These are phyloP conservation scores for Hamigera avellanea DNA, from an alignment of 495 filamentous ascomycete genomes.

Conservation along the genomic window DNA sequence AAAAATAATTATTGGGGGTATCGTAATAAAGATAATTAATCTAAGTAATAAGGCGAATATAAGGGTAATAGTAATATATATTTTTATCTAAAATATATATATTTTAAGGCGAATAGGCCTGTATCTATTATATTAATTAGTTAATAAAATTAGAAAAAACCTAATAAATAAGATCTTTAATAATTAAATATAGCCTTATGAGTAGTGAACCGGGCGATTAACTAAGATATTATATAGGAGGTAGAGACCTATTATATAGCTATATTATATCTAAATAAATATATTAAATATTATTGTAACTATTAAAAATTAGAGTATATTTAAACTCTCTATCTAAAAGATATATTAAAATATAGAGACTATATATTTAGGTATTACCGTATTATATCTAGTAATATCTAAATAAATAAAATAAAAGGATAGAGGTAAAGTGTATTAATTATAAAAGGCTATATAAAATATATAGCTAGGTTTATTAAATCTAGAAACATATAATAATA, in stretches of 20 bases:
- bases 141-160: constrained; percentile 1
- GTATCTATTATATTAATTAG: constrained; percentile 6
- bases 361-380: constrained; percentile 5
- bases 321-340: constrained; percentile 5
- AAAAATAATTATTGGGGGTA: constrained; percentile 6
- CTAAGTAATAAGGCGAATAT: not conserved
- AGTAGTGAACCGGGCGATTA: constrained; percentile 9
- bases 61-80: constrained; percentile 2
- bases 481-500: constrained; percentile 1
- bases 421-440: constrained; percentile 6
- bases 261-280: constrained; percentile 5
- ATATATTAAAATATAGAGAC: constrained; percentile 1
- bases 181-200: constrained; percentile 10
- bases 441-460: constrained; percentile 1
- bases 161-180: constrained; percentile 4
- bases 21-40: constrained; percentile 4
- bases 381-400: constrained; percentile 11
- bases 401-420: not conserved
- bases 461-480: not conserved
- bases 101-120: constrained; percentile 3
- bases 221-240: constrained; percentile 4
- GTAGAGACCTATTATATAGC: constrained; percentile 1
- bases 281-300: constrained; percentile 7
- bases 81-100: not conserved
- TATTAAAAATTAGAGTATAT: constrained; percentile 11